Base-by-base conservation (phyloP, 139 green algal species). In the Astrephomene gubernaculifera region DNA sequence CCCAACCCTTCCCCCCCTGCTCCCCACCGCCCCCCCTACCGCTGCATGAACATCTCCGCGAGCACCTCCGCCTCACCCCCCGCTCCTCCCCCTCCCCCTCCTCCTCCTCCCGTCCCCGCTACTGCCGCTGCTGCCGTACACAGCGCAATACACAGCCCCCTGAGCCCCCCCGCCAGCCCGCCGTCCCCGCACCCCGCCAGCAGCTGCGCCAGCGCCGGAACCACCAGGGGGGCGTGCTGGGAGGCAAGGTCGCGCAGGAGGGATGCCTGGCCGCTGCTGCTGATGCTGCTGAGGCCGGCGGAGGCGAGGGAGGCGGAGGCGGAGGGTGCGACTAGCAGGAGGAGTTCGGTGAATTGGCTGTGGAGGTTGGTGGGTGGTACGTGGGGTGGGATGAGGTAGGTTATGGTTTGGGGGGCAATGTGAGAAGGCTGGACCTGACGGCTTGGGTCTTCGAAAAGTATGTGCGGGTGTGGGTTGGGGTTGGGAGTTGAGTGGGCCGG, bases 171-270 rank as follows among this genome's bases (percentile, higher is more conserved):
- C 63, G 36, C 33, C 79, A 85, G 33, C 2, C 25, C 79, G 1
- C 4, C 31, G 6, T 75, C 78, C 36, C 0, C 31, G 31, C 24
- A 61, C 63, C 54, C 38, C 29, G 63, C 24, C 43, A 64, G 4
- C n/a, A 84, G 61, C 31, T 70, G 61, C 78, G 49, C 78, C 61
- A 84, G 78, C 61, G 78, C 78, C 19, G 78, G 65, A 29, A 49
- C 78, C 61, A 84, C 25, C 41, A 84, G 63, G 3, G 61, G 63
- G 8, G 61, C 78, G 43, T 84, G 78, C 43, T 29, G 61, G 22
- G 22, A 22, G n/a, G 61, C n/a, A 24, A 84, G 10, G 39, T 73
- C 78, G 2, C 43, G 39, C n/a, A 73, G 41, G 5, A 84, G 61
- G 2, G 27, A 22, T 8, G 57, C 24, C 70, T 41, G 68, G 68